phyloP scores from a whole-genome alignment of 805 yeast species.

The Grigorovia jiainica region DNA sequence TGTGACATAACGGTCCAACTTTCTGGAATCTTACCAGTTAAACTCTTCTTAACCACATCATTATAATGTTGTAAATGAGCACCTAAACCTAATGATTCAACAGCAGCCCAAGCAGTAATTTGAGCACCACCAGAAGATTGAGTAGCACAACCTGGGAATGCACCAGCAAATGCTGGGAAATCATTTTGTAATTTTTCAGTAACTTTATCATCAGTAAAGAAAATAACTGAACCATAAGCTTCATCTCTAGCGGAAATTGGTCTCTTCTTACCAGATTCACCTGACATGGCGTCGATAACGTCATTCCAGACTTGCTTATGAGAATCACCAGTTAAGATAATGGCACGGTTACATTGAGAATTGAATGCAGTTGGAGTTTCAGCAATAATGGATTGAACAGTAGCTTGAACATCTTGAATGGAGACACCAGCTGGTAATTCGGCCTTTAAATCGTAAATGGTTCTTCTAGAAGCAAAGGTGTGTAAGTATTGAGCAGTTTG shows the following conservation, averaged over 20 bases:
- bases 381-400: constrained; percentile 37
- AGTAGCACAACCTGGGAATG: constrained; percentile 41
- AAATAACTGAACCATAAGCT: constrained; percentile 41
- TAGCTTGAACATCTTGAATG: constrained; percentile 31
- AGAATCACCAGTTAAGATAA: constrained; percentile 36
- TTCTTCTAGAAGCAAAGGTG: constrained; percentile 36
- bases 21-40: constrained; percentile 32
- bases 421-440: constrained; percentile 35
- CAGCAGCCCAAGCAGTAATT: constrained; percentile 41
- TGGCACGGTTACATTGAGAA: constrained; percentile 41
- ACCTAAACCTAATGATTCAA: constrained; percentile 37
- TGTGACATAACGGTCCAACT: constrained; percentile 40
- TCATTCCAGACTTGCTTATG: constrained; percentile 40
- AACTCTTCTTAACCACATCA: constrained; percentile 33
- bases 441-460: constrained; percentile 38
- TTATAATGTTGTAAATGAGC: constrained; percentile 47
- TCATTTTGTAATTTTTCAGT: constrained; percentile 34
- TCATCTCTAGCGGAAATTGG: constrained; percentile 36
- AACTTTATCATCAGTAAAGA: constrained; percentile 36
- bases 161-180: constrained; percentile 35
- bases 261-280: constrained; percentile 33
- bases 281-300: constrained; percentile 32
- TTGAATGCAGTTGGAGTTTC: constrained; percentile 45
- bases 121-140: constrained; percentile 43
- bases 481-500: constrained; percentile 20